phyloP scores from a whole-genome alignment of 148 eudicot genomes.

The Silene conica region DNA sequence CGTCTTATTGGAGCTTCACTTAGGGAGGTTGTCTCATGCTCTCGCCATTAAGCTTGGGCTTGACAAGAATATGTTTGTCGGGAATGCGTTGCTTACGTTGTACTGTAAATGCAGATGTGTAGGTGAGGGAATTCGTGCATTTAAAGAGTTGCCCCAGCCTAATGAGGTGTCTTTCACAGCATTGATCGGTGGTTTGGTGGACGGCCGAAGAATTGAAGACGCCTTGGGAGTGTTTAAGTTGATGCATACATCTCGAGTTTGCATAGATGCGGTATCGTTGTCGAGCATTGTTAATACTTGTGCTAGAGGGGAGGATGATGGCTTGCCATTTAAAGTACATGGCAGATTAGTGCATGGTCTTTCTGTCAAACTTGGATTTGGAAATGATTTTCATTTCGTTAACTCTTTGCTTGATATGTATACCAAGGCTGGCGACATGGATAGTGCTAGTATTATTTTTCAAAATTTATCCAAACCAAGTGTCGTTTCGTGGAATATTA shows the following conservation, averaged over 20 bases:
- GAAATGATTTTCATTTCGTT: constrained; percentile 50
- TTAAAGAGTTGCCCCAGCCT: constrained; percentile 50
- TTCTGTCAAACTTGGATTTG: constrained; percentile 58
- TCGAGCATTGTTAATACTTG: constrained; percentile 63
- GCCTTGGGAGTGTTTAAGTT: constrained; percentile 53
- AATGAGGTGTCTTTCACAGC: constrained; percentile 86
- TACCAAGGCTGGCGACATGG: constrained; percentile 60
- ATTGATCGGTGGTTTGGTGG: constrained; percentile 56
- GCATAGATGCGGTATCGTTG: constrained; percentile 56
- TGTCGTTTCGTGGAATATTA: constrained; percentile 74
- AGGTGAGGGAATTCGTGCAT: constrained; percentile 44
- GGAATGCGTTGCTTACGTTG: constrained; percentile 67
- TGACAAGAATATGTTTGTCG: constrained; percentile 53
- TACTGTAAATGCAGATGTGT: constrained; percentile 57
- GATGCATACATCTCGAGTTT: constrained; percentile 44
- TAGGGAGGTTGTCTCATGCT: constrained; percentile 59
- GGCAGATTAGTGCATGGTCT: constrained; percentile 56
- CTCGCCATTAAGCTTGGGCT: constrained; percentile 53
- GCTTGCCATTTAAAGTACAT: constrained; percentile 25
- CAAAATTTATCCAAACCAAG: constrained; percentile 33
- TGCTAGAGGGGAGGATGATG: constrained; percentile 34
- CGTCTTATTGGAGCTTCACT: constrained; percentile 30
- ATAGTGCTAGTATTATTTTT: constrained; percentile 49
- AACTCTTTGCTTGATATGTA: constrained; percentile 77
- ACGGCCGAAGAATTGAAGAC: constrained; percentile 46